Evolutionary conservation across 129 eudicot species (phyloP), one percentile per base, ranked within the genome.

Genomic region (Pittosporum tobira): DNA sequence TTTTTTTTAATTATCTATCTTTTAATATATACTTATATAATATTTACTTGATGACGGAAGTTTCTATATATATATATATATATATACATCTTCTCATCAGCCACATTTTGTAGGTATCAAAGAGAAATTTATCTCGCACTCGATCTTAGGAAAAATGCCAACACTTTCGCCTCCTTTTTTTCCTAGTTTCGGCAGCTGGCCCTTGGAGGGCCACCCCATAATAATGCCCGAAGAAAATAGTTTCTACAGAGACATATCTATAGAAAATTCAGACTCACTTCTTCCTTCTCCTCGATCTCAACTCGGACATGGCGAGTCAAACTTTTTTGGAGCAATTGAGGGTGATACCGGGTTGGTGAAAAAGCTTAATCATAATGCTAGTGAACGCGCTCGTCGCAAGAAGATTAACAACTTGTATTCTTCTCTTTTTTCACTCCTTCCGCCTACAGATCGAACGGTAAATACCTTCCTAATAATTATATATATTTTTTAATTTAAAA

Each of bases 341-440:
- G 25, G 23, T 46, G 45, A 6, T 13, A 23, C 14, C 29, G 28
- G 10, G 46, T 49, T 31, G 52, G 74, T 47, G 3, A 83, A 76
- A 64, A 83, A 83, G 59, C 64, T 65, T 14, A 76, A 79, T 47
- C 91, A 83, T 36, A 82, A 82, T 55, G 90, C 81, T 0, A 78
- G 74, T 15, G 90, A 82, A 51, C 77, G 90, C 4, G 77, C 69
- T 65, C 86, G 91, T 27, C 77, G 91, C 0, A 83, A 79, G 61
- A 79, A 48, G 57, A 74, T 83, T 13, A 83, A 79, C 51, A 36
- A 14, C 48, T 57, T 83, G 77, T 83, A 78, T 57, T 57, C 80
- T 6, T 57, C 77, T 54, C 83, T 79, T 7, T 73, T 84, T 38
- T 68, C 86, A 2, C 59, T 79, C 64, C 86, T 83, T 27, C 91